Evolutionary conservation across 768 basidiomycete species (phyloP).

Genomic region (Amylocystis lapponica): DNA sequence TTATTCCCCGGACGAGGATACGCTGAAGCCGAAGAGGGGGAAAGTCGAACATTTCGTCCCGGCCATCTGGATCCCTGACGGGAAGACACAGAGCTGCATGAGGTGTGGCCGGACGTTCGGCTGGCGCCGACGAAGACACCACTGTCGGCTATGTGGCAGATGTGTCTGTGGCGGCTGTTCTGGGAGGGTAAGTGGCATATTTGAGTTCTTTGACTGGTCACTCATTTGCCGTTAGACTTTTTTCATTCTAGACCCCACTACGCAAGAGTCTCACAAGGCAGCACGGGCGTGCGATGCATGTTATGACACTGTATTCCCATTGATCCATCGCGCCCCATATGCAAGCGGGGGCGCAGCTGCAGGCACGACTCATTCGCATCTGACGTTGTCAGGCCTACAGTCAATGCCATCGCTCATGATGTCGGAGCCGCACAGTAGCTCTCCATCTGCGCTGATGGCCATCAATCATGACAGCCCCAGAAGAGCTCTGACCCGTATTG

Average conservation of each 20-base stretch:
- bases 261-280: slow-evolving; percentile 47
- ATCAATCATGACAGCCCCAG: slow-evolving; percentile 28
- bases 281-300: slow-evolving; percentile 84
- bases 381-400: slow-evolving; percentile 47
- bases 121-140: slow-evolving; percentile 75
- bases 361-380: slow-evolving; percentile 31
- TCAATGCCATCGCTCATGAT: slow-evolving; percentile 50
- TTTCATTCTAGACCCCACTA: slow-evolving; percentile 56
- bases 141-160: slow-evolving; percentile 80
- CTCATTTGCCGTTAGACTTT: slow-evolving; percentile 54
- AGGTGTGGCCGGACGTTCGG: slow-evolving; percentile 73
- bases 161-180: slow-evolving; percentile 88
- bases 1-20: slow-evolving; percentile 48
- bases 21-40: slow-evolving; percentile 33
- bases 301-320: slow-evolving; percentile 80
- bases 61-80: slow-evolving; percentile 89
- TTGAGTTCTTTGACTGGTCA: neutral
- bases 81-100: slow-evolving; percentile 81
- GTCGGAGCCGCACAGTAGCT: slow-evolving; percentile 15
- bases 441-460: slow-evolving; percentile 34
- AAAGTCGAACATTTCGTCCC: slow-evolving; percentile 82
- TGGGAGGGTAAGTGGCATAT: slow-evolving; percentile 48
- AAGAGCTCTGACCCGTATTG: slow-evolving; percentile 15
- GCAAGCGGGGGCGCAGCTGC: slow-evolving; percentile 2
- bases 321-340: slow-evolving; percentile 27